phyloP scores from a whole-genome alignment of 768 basidiomycete genomes.

The Austroboletus eburneus region DNA sequence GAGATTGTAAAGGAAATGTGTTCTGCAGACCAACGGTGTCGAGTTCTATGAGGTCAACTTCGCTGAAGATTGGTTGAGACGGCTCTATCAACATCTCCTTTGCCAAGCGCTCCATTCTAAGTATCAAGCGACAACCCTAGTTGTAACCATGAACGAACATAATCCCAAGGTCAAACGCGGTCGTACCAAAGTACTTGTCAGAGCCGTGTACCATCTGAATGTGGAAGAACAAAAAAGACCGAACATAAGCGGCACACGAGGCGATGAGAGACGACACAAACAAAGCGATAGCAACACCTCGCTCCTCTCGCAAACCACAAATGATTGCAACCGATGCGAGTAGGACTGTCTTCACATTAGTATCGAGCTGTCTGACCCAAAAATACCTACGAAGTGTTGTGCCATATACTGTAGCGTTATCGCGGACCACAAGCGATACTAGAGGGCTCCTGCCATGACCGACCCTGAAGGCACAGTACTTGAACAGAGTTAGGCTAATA shows the following conservation, averaged over 20 bases:
- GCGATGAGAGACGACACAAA: background rate
- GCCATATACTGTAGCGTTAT: slow-evolving; percentile 10
- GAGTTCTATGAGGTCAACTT: too few species aligned
- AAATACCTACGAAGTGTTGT: slow-evolving; percentile 6
- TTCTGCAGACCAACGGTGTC: too few species aligned
- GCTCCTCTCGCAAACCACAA: background rate
- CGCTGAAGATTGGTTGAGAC: slow-evolving; percentile 1
- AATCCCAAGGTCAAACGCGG: background rate
- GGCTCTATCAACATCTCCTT: background rate
- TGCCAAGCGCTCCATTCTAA: slow-evolving; percentile 22
- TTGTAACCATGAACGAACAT: background rate
- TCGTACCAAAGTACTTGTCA: background rate
- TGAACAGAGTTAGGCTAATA: slow-evolving; percentile 15
- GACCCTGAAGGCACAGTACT: slow-evolving; percentile 12
- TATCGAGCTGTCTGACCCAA: background rate
- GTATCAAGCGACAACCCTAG: slow-evolving; percentile 26
- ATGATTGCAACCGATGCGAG: background rate
- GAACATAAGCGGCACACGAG: slow-evolving; percentile 1
- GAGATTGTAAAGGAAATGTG: background rate
- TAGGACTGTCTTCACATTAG: slow-evolving; percentile 1
- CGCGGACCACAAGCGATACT: slow-evolving; percentile 17
- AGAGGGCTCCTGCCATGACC: slow-evolving; percentile 18
- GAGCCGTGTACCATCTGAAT: background rate
- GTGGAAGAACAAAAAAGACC: background rate
- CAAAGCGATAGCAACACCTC: slow-evolving; percentile 1